phyloP scores from a whole-genome alignment of 2,329 filamentous ascomycete genomes.

The Chalara sp. region DNA sequence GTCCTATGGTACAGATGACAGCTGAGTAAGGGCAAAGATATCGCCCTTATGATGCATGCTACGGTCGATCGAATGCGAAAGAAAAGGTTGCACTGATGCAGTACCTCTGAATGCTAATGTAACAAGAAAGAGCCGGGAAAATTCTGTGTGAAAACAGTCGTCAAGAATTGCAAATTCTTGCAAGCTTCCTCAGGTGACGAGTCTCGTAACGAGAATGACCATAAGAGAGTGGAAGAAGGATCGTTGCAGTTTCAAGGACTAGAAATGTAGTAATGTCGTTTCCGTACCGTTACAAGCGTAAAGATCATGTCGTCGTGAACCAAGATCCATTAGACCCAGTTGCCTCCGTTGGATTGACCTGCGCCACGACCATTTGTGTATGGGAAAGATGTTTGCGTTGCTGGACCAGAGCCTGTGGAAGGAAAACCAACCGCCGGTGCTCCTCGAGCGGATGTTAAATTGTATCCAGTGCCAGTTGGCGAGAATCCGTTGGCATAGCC shows the following conservation, averaged over 20 bases:
- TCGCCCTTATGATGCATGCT: slow-evolving; percentile 22
- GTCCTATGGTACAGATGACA: slow-evolving; percentile 28
- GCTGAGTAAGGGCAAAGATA: slow-evolving; percentile 17
- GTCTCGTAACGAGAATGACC: neutral
- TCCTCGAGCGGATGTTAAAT: slow-evolving; percentile 12
- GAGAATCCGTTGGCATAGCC: slow-evolving; percentile 21
- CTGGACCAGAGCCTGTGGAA: slow-evolving; percentile 15
- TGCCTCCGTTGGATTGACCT: slow-evolving; percentile 20
- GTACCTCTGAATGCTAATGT: slow-evolving; percentile 25
- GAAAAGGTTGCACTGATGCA: slow-evolving; percentile 15
- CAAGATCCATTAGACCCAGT: slow-evolving; percentile 23
- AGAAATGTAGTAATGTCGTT: slow-evolving; percentile 24
- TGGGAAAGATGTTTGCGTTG: slow-evolving; percentile 17
- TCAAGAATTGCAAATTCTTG: slow-evolving; percentile 12
- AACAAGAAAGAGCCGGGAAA: slow-evolving; percentile 29
- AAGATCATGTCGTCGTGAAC: slow-evolving; percentile 27
- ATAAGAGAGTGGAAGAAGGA: slow-evolving; percentile 8
- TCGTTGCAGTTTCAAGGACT: slow-evolving; percentile 17
- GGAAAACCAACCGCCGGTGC: slow-evolving; percentile 15
- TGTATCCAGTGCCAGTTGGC: slow-evolving; percentile 16
- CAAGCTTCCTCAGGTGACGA: neutral
- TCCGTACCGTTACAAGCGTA: slow-evolving; percentile 31
- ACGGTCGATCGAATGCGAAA: slow-evolving; percentile 19
- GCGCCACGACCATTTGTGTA: slow-evolving; percentile 22
- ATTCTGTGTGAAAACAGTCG: slow-evolving; percentile 27